A percentile compares a stretch with the other conserved stretches of the same genome.
Evolutionary conservation across 1,284 basidiomycete genomes (phyloP).

Genomic region (Earliella scabrosa): DNA sequence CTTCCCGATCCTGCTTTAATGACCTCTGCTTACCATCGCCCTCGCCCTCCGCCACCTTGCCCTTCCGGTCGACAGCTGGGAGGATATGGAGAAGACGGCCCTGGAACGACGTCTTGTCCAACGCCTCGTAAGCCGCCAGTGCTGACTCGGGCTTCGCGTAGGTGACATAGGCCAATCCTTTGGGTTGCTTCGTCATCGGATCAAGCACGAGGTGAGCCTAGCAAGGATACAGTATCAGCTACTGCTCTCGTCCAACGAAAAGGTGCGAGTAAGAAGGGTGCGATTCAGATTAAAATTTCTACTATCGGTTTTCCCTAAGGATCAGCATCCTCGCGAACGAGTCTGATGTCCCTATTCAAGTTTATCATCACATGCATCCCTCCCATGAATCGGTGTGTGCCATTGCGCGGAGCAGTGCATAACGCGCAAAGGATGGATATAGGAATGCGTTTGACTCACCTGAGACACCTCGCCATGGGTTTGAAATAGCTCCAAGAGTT

Average conservation of each 20-base stretch:
- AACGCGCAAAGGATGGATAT: not conserved
- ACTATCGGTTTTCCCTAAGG: constrained; percentile 62
- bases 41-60: constrained; percentile 49
- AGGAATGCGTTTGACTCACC: constrained; percentile 46
- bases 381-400: constrained; percentile 8
- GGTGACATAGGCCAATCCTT: constrained; percentile 87
- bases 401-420: too few relatives aligned
- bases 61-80: constrained; percentile 74
- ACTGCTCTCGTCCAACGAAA: not conserved
- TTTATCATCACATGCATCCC: constrained; percentile 40
- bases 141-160: constrained; percentile 74
- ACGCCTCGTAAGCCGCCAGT: constrained; percentile 72
- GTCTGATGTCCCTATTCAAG: constrained; percentile 52
- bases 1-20: constrained; percentile 72
- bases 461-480: constrained; percentile 77
- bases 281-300: constrained; percentile 40
- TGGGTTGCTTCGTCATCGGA: constrained; percentile 64
- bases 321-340: constrained; percentile 57
- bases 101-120: constrained; percentile 91
- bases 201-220: constrained; percentile 89
- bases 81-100: constrained; percentile 92
- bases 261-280: constrained; percentile 2
- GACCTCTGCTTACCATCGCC: constrained; percentile 50
- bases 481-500: constrained; percentile 72
- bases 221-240: constrained; percentile 10